Conservation (phyloP, 1,284 basidiomycete species). For the Boletus calvinii region DNA sequence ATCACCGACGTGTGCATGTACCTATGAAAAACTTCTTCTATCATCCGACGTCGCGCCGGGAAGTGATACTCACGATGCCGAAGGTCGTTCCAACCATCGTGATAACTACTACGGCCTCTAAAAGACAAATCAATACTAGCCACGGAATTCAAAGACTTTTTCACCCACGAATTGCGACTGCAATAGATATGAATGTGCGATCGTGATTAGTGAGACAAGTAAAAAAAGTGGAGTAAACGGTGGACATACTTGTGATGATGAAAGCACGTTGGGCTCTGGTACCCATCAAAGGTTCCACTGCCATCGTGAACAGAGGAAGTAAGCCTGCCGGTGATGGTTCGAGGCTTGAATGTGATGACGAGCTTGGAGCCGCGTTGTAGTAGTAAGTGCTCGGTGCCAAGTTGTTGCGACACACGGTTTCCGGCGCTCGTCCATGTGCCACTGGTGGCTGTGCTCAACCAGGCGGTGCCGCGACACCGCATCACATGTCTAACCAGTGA, state of each 20-base stretch:
- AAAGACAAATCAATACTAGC: constrained; percentile 8
- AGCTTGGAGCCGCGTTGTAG: constrained; percentile 5
- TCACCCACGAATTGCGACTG: constrained; percentile 49
- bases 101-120: constrained; percentile 53
- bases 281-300: constrained; percentile 61
- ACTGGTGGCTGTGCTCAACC: constrained; percentile 17
- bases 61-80: constrained; percentile 40
- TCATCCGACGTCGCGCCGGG: not conserved
- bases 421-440: not conserved
- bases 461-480: not conserved
- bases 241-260: constrained; percentile 58
- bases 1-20: constrained; percentile 47
- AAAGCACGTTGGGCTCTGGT: constrained; percentile 67
- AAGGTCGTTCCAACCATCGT: constrained; percentile 57
- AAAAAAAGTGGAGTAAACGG: not conserved
- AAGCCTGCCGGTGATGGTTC: constrained; percentile 11
- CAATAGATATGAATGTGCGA: constrained; percentile 7
- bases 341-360: constrained; percentile 13
- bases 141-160: not conserved
- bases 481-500: too few species aligned
- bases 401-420: not conserved
- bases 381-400: not conserved
- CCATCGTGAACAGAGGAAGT: constrained; percentile 44
- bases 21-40: constrained; percentile 38
- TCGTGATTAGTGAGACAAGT: constrained; percentile 13